Evolutionary conservation across 371 early-diverging fungal species (phyloP).

Genomic region (Mucor racemosus): DNA sequence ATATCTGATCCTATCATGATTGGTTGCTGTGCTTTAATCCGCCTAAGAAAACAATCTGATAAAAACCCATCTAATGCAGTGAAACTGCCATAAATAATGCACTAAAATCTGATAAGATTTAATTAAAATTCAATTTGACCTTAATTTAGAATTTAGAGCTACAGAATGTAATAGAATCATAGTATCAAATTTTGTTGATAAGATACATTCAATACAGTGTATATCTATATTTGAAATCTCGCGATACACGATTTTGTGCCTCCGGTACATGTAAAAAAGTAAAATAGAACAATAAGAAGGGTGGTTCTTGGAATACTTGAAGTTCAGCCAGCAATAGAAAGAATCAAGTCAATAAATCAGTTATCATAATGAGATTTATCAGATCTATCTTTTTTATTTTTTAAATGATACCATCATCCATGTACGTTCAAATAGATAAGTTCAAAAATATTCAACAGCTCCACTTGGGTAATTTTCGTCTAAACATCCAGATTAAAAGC

Average conservation of each 20-base stretch:
- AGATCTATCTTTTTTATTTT: not conserved
- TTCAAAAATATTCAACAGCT: no score
- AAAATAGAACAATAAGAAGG: slow-evolving; percentile 7
- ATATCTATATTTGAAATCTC: not conserved
- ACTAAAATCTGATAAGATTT: not conserved
- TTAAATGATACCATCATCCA: not conserved
- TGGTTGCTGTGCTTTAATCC: not conserved
- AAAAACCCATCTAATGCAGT: not conserved
- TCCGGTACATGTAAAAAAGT: not conserved
- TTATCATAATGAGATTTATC: not conserved
- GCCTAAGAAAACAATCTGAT: slow-evolving; percentile 5
- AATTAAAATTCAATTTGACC: not conserved
- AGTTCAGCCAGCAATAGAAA: not conserved
- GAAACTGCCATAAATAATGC: not conserved
- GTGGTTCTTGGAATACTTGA: not conserved
- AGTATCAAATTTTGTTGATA: not conserved
- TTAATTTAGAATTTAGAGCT: not conserved
- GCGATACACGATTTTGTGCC: not conserved
- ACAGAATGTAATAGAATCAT: not conserved
- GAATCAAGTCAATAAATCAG: not conserved
- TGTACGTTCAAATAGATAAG: no score
- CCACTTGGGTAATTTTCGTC: not conserved
- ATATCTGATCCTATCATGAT: not conserved
- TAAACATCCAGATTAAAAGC: not conserved
- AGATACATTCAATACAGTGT: no score